Evolutionary conservation across 2,329 filamentous ascomycete genomes (phyloP).

Genomic region (Botrytis fragariae): DNA sequence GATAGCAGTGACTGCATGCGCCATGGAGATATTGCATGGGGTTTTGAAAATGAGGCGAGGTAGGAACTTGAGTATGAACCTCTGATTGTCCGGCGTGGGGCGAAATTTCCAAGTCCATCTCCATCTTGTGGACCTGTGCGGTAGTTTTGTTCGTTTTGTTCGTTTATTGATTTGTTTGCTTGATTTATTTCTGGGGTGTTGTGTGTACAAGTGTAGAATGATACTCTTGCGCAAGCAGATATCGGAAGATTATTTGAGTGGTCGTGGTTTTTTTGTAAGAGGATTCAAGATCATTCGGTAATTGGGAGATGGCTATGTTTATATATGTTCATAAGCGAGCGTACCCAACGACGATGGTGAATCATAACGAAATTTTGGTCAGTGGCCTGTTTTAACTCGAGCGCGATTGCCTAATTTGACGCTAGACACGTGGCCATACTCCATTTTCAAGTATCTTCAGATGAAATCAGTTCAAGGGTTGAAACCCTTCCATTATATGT

Average conservation of each 20-base stretch:
- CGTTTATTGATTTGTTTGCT: background rate
- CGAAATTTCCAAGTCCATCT: constrained; percentile 6
- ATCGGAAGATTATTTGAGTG: background rate
- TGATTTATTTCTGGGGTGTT: background rate
- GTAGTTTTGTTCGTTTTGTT: background rate
- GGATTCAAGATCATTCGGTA: background rate
- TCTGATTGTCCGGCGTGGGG: constrained; percentile 3
- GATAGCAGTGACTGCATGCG: constrained; percentile 14
- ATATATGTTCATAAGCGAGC: constrained; percentile 7
- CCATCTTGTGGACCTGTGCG: background rate
- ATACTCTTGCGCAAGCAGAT: background rate
- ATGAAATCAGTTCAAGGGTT: background rate
- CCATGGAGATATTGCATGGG: constrained; percentile 13
- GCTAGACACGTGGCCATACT: constrained; percentile 17
- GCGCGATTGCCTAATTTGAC: constrained; percentile 3
- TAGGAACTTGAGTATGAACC: constrained; percentile 1
- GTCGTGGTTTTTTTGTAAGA: background rate
- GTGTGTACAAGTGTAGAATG: background rate
- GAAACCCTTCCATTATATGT: background rate
- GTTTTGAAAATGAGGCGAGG: background rate
- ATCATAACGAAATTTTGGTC: background rate
- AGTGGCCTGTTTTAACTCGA: constrained; percentile 4
- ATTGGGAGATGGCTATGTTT: background rate
- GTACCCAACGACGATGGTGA: constrained; percentile 7
- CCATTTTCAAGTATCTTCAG: constrained; percentile 13